These are phyloP conservation scores for Dendrocalamus sinicus DNA, from an alignment of 176 grass and related monocot species.

Conservation along the genomic window DNA sequence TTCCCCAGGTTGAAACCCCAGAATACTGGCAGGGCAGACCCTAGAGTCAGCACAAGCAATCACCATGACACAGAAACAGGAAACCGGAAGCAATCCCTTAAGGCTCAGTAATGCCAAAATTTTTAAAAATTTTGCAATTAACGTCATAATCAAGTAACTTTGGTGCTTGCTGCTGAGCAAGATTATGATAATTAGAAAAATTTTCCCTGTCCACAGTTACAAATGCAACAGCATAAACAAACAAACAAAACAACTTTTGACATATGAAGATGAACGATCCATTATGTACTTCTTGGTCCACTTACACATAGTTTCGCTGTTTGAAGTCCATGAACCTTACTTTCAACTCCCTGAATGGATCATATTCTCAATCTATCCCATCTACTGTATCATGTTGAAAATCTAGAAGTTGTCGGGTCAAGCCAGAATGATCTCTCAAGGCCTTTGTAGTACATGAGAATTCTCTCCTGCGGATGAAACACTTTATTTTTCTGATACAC, in stretches of 20 bases:
- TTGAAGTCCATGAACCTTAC: slow-evolving; percentile 86
- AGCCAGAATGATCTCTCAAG: slow-evolving; percentile 56
- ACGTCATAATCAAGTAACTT: slow-evolving; percentile 57
- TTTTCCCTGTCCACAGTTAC: slow-evolving; percentile 61
- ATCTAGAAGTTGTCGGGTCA: slow-evolving; percentile 55
- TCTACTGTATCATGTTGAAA: slow-evolving; percentile 50
- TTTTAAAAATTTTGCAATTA: background rate
- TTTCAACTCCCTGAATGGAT: slow-evolving; percentile 70
- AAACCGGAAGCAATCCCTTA: slow-evolving; percentile 31
- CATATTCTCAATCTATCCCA: slow-evolving; percentile 43
- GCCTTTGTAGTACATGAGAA: slow-evolving; percentile 44
- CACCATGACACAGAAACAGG: slow-evolving; percentile 65
- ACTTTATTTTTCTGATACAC: background rate
- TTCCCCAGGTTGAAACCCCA: slow-evolving; percentile 94
- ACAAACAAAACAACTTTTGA: background rate
- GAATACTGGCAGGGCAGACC: slow-evolving; percentile 80
- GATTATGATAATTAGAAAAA: slow-evolving; percentile 58
- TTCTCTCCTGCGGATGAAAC: slow-evolving; percentile 63
- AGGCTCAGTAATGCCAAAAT: background rate
- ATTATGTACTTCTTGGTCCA: slow-evolving; percentile 32
- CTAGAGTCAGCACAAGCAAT: slow-evolving; percentile 93
- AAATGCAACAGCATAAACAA: slow-evolving; percentile 28
- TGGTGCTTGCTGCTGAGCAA: slow-evolving; percentile 76
- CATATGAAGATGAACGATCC: slow-evolving; percentile 33
- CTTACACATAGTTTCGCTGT: slow-evolving; percentile 71